phyloP scores from a whole-genome alignment of 2,329 filamentous ascomycete genomes.

The Pseudocercospora eumusae region DNA sequence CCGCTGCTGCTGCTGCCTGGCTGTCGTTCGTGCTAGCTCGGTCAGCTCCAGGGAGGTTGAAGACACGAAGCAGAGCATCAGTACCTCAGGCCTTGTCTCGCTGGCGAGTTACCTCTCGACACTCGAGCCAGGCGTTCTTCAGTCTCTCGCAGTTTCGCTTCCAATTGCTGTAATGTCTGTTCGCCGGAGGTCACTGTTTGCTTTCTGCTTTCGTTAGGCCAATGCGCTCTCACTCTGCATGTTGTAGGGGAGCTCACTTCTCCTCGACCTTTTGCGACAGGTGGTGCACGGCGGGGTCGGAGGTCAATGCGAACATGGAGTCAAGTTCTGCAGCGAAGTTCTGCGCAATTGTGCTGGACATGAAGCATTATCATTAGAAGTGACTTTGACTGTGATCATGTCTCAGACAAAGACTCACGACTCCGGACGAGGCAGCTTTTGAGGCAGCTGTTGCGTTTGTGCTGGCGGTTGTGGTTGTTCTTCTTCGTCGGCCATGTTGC shows the following conservation, averaged over 20 bases:
- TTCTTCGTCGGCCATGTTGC: slow-evolving; percentile 20
- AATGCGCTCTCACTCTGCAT: background rate
- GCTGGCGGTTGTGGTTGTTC: slow-evolving; percentile 2
- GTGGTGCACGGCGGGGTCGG: slow-evolving; percentile 65
- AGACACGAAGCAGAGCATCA: slow-evolving; percentile 9
- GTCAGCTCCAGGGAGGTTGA: slow-evolving; percentile 20
- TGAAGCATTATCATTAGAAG: too few relatives aligned
- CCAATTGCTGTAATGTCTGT: slow-evolving; percentile 81
- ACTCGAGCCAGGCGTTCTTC: slow-evolving; percentile 67
- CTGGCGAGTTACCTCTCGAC: slow-evolving; percentile 34
- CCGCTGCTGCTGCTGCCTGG: slow-evolving; percentile 20
- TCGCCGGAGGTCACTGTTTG: slow-evolving; percentile 72
- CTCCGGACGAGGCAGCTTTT: slow-evolving; percentile 29
- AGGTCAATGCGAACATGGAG: slow-evolving; percentile 86
- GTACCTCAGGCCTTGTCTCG: slow-evolving; percentile 19
- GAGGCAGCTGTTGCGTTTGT: slow-evolving; percentile 8
- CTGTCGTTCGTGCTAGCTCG: slow-evolving; percentile 13
- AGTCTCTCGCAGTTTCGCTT: slow-evolving; percentile 79
- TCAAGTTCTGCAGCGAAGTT: slow-evolving; percentile 85
- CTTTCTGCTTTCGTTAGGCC: slow-evolving; percentile 60
- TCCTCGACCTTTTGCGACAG: slow-evolving; percentile 74
- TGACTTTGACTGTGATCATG: background rate
- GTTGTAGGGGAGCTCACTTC: slow-evolving; percentile 62
- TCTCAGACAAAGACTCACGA: slow-evolving; percentile 26
- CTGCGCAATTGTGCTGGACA: slow-evolving; percentile 75